Evolutionary conservation across 495 filamentous ascomycete genomes (phyloP), one percentile per base, ranked within the genome.

Genomic region (Gamarada debralockiae): DNA sequence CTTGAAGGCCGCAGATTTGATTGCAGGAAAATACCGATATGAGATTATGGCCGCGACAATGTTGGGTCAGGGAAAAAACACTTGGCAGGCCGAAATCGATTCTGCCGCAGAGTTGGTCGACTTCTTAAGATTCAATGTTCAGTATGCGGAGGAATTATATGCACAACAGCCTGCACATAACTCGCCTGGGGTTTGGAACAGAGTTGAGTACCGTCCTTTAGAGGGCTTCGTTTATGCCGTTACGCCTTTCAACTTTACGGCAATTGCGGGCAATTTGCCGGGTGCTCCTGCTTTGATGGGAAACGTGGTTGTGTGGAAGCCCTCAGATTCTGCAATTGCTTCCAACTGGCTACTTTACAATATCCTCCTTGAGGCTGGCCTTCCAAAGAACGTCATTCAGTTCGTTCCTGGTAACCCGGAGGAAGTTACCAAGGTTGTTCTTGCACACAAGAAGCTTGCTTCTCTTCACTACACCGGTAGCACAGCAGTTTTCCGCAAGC

Each of bases 1-100:
- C 72, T 79, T 97, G 39, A 95, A 95, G 73, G 91, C 91, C 1
- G 91, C 91, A 10, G 91, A 96, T 64, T 71, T 97, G 50, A 83
- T 97, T 61, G 73, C 87, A 29, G 83, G 81, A 55, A 96, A 96
- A 69, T 96, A 97, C 72, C 81, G 91, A 59, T 95, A 95, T 67
- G 87, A 93, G 53, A 74, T 97, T 50, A 92, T 95, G 86, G 91
- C 92, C 6, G 79, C 90, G 33, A 97, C 91, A 7, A 95, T 97
- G 79, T 76, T 95, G 20, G 91, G 91, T 25, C 91, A 97, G 68
- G 91, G 91, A 56, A 97, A 97, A 78, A 96, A 95, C 68, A 87
- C 87, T 21, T 96, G 89, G 89, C 91, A 97, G 67, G 91, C 91
- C 17, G 91, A 97, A 79, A 95, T 97, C 58, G 91, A 97, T 69